phyloP scores from a whole-genome alignment of 2,329 filamentous ascomycete genomes.

The Aspergillus carbonarius region DNA sequence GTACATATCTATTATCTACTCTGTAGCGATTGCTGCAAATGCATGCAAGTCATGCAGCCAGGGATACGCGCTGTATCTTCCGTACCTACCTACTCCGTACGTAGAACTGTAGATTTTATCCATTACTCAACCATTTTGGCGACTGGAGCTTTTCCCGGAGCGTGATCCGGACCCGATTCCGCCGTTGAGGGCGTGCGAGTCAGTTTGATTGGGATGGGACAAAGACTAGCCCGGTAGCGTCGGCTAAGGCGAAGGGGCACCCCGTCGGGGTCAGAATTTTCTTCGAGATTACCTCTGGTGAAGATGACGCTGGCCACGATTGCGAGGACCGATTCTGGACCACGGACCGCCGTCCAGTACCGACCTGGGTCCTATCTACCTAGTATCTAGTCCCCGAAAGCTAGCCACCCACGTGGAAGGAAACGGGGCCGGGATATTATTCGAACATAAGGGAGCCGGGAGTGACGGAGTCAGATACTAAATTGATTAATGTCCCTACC shows the following conservation, averaged over 20 bases:
- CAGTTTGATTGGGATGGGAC: conserved; percentile 15
- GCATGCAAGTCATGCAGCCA: not conserved
- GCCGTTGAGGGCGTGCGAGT: conserved; percentile 4
- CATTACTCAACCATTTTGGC: not conserved
- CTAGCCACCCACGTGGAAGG: conserved; percentile 15
- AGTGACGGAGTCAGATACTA: not conserved
- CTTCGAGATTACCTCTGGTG: not conserved
- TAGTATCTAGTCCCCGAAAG: not conserved
- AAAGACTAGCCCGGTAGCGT: conserved; percentile 3
- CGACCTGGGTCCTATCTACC: not conserved
- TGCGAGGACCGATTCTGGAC: not conserved
- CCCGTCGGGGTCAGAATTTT: not conserved
- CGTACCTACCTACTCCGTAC: no score
- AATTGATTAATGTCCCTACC: not conserved
- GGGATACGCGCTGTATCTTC: not conserved
- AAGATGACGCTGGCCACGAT: not conserved
- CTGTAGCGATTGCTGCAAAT: not conserved
- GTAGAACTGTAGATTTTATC: not conserved
- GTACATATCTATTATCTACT: no score
- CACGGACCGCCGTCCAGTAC: conserved; percentile 2
- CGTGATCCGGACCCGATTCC: not conserved
- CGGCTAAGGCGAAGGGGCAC: not conserved
- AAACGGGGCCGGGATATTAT: conserved; percentile 8
- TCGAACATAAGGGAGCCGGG: not conserved
- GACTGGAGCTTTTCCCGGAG: not conserved